These are phyloP conservation scores for Yamadazyma sp. DNA, from an alignment of 1,139 yeast species.

Conservation along the genomic window DNA sequence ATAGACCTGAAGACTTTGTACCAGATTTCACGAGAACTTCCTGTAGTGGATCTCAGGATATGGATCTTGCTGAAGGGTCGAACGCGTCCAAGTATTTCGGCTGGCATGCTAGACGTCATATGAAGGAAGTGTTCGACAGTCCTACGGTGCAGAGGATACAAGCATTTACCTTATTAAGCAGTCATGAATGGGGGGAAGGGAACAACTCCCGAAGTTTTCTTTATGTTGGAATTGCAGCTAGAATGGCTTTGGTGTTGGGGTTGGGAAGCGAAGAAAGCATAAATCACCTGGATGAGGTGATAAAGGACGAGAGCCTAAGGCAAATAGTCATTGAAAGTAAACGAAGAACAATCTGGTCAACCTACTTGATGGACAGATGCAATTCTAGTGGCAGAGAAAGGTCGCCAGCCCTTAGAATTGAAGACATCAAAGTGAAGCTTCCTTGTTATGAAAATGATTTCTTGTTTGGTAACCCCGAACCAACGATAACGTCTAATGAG, in stretches of 20 bases:
- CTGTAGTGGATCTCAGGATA: neutral
- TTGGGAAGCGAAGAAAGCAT: slow-evolving; percentile 24
- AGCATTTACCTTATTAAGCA: slow-evolving; percentile 34
- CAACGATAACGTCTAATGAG: slow-evolving; percentile 17
- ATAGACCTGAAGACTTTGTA: slow-evolving; percentile 24
- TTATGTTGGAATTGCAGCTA: slow-evolving; percentile 38
- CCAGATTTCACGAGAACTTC: slow-evolving; percentile 16
- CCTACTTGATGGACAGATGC: slow-evolving; percentile 44
- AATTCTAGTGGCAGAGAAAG: slow-evolving; percentile 37
- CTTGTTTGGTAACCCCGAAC: slow-evolving; percentile 19
- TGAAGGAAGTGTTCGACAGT: slow-evolving; percentile 34
- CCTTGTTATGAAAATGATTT: slow-evolving; percentile 27
- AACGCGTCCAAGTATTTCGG: slow-evolving; percentile 40
- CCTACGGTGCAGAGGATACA: slow-evolving; percentile 39
- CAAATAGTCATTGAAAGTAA: slow-evolving; percentile 28
- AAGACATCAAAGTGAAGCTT: slow-evolving; percentile 23
- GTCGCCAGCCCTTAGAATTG: slow-evolving; percentile 29
- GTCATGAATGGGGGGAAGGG: slow-evolving; percentile 46
- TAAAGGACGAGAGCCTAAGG: slow-evolving; percentile 10
- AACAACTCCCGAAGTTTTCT: slow-evolving; percentile 37
- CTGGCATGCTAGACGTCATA: slow-evolving; percentile 33
- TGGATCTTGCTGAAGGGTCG: slow-evolving; percentile 16
- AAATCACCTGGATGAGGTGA: slow-evolving; percentile 11
- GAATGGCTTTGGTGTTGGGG: slow-evolving; percentile 40
- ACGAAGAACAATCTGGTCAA: slow-evolving; percentile 40